phyloP scores from a whole-genome alignment of 2,329 filamentous ascomycete genomes.

The Penicillium sp. region DNA sequence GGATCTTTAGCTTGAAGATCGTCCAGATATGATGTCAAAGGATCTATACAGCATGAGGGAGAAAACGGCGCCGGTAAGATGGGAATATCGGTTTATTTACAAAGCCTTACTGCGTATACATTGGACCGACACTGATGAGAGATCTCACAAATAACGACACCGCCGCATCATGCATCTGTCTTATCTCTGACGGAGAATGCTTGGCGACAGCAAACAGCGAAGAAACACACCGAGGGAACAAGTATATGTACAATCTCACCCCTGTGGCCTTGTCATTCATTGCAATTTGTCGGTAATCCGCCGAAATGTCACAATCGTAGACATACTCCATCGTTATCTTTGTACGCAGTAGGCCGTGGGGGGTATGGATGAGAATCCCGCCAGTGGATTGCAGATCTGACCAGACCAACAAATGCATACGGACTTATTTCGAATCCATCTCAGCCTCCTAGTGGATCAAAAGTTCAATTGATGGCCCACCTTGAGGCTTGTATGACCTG shows the following conservation, averaged over 20 bases:
- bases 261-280: neutral
- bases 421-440: constrained; percentile 16
- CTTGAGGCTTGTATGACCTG: constrained; percentile 17
- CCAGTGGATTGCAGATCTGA: neutral
- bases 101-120: no score
- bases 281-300: neutral
- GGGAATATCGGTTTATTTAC: no score
- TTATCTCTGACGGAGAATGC: constrained; percentile 9
- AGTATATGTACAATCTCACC: neutral
- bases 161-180: neutral
- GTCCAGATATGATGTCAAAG: constrained; percentile 12
- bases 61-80: no score
- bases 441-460: constrained; percentile 7
- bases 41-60: neutral
- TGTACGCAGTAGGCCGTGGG: neutral
- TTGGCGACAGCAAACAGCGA: constrained; percentile 4
- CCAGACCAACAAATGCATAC: neutral
- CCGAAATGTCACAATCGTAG: neutral
- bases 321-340: neutral
- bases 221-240: neutral
- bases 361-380: neutral
- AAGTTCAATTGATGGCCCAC: constrained; percentile 6
- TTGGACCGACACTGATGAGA: neutral
- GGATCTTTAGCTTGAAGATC: constrained; percentile 12
- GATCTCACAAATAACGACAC: constrained; percentile 2